phyloP scores from a whole-genome alignment of 805 yeast genomes.

The Kuraishia ogatae region DNA sequence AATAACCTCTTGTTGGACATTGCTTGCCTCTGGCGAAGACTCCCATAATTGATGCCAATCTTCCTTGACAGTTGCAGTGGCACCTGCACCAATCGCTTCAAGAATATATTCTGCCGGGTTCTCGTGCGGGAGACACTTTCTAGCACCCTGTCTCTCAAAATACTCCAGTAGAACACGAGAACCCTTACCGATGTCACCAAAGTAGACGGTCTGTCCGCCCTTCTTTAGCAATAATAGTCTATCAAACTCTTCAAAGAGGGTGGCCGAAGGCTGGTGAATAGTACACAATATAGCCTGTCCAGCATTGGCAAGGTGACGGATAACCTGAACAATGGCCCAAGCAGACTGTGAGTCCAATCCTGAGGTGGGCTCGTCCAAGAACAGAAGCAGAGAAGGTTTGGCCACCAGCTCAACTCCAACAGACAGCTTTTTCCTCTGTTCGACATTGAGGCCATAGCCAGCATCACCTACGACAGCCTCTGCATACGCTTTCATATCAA shows the following conservation, averaged over 20 bases:
- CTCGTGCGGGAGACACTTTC: slow-evolving; percentile 48
- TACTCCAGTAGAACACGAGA: slow-evolving; percentile 33
- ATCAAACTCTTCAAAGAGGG: slow-evolving; percentile 34
- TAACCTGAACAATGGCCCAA: slow-evolving; percentile 46
- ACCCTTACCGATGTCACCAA: slow-evolving; percentile 43
- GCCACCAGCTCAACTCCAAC: slow-evolving; percentile 50
- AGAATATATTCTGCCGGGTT: slow-evolving; percentile 75
- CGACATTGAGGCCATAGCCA: slow-evolving; percentile 45
- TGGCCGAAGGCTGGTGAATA: slow-evolving; percentile 42
- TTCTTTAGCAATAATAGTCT: slow-evolving; percentile 33
- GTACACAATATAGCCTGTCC: slow-evolving; percentile 56
- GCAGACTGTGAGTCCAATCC: slow-evolving; percentile 54
- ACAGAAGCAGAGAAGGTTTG: slow-evolving; percentile 41
- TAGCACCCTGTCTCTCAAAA: slow-evolving; percentile 51
- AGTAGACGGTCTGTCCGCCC: slow-evolving; percentile 47
- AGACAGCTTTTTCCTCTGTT: slow-evolving; percentile 44
- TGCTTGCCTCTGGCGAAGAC: slow-evolving; percentile 18
- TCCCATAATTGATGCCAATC: slow-evolving; percentile 64
- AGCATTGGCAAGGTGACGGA: slow-evolving; percentile 38
- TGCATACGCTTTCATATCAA: slow-evolving; percentile 34
- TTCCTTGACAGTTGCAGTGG: slow-evolving; percentile 48
- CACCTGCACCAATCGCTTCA: slow-evolving; percentile 75
- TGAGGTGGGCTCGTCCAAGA: slow-evolving; percentile 55
- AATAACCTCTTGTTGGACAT: slow-evolving; percentile 10
- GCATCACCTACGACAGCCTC: slow-evolving; percentile 41